Conservation (phyloP, 805 yeast genomes). For the Candida insectalens region DNA sequence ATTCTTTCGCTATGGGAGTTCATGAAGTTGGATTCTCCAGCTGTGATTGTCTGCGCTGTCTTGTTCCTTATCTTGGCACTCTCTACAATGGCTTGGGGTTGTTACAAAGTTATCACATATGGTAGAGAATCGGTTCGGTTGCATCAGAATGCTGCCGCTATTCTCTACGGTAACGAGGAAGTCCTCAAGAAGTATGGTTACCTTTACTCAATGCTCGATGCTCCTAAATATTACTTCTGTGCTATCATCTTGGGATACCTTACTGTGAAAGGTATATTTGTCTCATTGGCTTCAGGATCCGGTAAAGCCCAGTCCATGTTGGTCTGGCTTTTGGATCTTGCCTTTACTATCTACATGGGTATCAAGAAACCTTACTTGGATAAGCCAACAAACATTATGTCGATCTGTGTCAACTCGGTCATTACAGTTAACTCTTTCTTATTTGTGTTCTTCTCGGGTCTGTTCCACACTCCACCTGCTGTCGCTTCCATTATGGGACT, state of each 20-base stretch:
- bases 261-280: conserved; percentile 59
- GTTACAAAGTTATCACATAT: conserved; percentile 50
- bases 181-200: conserved; percentile 77
- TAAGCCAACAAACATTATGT: conserved; percentile 69
- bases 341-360: conserved; percentile 55
- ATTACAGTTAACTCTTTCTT: conserved; percentile 72
- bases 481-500: conserved; percentile 88
- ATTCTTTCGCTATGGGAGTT: conserved; percentile 86
- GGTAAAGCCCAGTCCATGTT: conserved; percentile 79
- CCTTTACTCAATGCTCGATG: conserved; percentile 82
- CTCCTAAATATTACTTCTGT: conserved; percentile 79
- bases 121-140: conserved; percentile 52
- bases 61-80: conserved; percentile 55
- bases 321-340: conserved; percentile 66
- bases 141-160: conserved; percentile 78
- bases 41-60: conserved; percentile 74
- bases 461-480: conserved; percentile 70
- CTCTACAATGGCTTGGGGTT: conserved; percentile 54
- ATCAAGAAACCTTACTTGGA: conserved; percentile 69
- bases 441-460: conserved; percentile 75
- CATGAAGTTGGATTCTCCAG: conserved; percentile 72
- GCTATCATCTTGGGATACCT: conserved; percentile 49
- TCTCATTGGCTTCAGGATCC: conserved; percentile 68
- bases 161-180: conserved; percentile 68
- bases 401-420: conserved; percentile 64